These are phyloP conservation scores for Entelexis sorbosivorans DNA, from an alignment of 1,139 yeast genomes.

Conservation along the genomic window DNA sequence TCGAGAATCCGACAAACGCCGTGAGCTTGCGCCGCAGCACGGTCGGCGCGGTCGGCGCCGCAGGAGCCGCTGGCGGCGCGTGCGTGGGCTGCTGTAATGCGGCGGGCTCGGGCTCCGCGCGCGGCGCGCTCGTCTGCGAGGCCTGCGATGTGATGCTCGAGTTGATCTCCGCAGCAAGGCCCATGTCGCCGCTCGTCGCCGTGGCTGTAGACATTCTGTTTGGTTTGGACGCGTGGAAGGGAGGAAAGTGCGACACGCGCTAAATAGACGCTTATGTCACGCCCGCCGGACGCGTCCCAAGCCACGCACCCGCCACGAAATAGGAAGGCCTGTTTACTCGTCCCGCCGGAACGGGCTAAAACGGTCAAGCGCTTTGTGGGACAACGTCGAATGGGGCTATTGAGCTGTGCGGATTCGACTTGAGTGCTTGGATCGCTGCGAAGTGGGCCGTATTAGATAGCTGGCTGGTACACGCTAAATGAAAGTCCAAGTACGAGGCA, in stretches of 20 bases:
- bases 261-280: constrained; percentile 3
- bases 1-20: constrained; percentile 95
- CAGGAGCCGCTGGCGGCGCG: constrained; percentile 2
- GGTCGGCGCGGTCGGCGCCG: constrained; percentile 24
- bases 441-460: too few species aligned
- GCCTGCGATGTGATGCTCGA: constrained; percentile 4
- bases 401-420: too few species aligned
- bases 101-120: neutral
- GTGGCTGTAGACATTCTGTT: constrained; percentile 4
- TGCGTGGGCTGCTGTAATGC: neutral
- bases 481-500: too few species aligned
- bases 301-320: neutral
- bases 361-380: too few species aligned
- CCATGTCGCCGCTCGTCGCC: constrained; percentile 3
- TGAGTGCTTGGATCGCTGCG: too few species aligned
- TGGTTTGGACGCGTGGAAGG: constrained; percentile 5
- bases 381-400: too few species aligned
- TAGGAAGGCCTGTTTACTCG: neutral
- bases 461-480: too few species aligned
- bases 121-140: neutral
- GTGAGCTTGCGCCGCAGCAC: constrained; percentile 72
- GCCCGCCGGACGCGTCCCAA: neutral
- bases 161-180: neutral
- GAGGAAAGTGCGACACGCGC: constrained; percentile 4
- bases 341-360: neutral